Conservation (phyloP, 352 stramenopile genomes). For the Pythium phragmiticola region DNA sequence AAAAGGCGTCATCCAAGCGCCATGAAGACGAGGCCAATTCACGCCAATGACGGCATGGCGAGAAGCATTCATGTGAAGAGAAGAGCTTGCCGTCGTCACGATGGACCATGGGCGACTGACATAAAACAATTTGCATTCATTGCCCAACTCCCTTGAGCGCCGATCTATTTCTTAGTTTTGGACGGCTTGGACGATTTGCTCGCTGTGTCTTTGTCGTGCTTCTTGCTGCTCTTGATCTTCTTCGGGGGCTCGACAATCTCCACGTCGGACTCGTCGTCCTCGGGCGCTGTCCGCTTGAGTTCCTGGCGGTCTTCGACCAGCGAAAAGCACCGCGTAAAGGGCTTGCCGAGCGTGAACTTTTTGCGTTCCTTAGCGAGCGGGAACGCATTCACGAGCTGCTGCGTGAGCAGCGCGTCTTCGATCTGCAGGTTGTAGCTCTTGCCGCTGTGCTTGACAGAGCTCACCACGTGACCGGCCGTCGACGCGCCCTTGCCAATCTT, state of each 20-base stretch:
- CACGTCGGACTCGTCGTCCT: slow-evolving; percentile 16
- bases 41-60: slow-evolving; percentile 40
- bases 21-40: slow-evolving; percentile 39
- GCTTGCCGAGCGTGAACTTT: slow-evolving; percentile 67
- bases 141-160: background rate
- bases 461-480: slow-evolving; percentile 37
- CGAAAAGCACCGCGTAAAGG: slow-evolving; percentile 73
- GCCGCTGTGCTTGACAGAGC: slow-evolving; percentile 41
- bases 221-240: slow-evolving; percentile 51
- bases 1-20: slow-evolving; percentile 23
- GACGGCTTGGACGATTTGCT: slow-evolving; percentile 31
- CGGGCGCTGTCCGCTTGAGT: slow-evolving; percentile 8
- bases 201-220: slow-evolving; percentile 44
- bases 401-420: slow-evolving; percentile 60
- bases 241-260: slow-evolving; percentile 16
- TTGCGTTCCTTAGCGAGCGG: slow-evolving; percentile 52
- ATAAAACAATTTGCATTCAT: slow-evolving; percentile 11
- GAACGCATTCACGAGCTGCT: slow-evolving; percentile 80
- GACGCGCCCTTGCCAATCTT: slow-evolving; percentile 40
- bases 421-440: slow-evolving; percentile 60
- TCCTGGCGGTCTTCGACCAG: slow-evolving; percentile 50
- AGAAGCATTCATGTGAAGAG: slow-evolving; percentile 40
- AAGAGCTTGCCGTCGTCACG: slow-evolving; percentile 21
- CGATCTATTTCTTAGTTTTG: slow-evolving; percentile 29
- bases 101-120: slow-evolving; percentile 4